phyloP scores from a whole-genome alignment of 2,329 filamentous ascomycete species.

The Pezicula radicicola region DNA sequence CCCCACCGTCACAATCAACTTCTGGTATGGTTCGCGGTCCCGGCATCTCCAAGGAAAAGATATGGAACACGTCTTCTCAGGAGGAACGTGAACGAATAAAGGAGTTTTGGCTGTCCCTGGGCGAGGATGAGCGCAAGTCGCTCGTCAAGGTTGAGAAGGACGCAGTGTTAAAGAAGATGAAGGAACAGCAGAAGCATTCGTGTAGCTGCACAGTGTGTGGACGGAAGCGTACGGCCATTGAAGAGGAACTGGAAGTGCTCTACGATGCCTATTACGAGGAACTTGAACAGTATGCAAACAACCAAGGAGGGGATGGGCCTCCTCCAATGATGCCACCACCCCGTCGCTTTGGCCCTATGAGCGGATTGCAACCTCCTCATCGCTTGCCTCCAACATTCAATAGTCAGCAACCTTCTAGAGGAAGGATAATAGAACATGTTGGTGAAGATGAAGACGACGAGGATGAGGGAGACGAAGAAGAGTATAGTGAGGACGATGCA shows the following conservation, averaged over 20 bases:
- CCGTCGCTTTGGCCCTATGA: constrained; percentile 57
- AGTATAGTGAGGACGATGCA: constrained; percentile 44
- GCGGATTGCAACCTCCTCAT: constrained; percentile 53
- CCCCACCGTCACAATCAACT: constrained; percentile 36
- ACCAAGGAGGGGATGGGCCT: constrained; percentile 68
- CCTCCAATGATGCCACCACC: constrained; percentile 67
- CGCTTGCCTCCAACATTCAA: constrained; percentile 55
- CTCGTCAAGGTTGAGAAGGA: constrained; percentile 98
- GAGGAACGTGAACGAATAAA: constrained; percentile 97
- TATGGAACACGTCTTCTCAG: constrained; percentile 94
- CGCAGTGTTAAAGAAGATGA: constrained; percentile 97
- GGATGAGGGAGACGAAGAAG: constrained; percentile 45
- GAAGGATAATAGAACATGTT: constrained; percentile 68
- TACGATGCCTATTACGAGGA: constrained; percentile 99
- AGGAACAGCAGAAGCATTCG: constrained; percentile 98
- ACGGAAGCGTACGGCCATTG: constrained; percentile 92
- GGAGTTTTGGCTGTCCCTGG: constrained; percentile 93
- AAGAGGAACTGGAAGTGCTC: constrained; percentile 94
- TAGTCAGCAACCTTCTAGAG: constrained; percentile 68
- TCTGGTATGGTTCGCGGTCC: constrained; percentile 34
- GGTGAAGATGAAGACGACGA: constrained; percentile 41
- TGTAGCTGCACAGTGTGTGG: constrained; percentile 98
- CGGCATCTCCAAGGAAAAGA: constrained; percentile 64
- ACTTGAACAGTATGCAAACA: constrained; percentile 93
- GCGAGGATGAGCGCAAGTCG: constrained; percentile 91